Evolutionary conservation across 2,329 filamentous ascomycete species (phyloP), one percentile per base, ranked within the genome.

Genomic region (Colletotrichum abscissum): DNA sequence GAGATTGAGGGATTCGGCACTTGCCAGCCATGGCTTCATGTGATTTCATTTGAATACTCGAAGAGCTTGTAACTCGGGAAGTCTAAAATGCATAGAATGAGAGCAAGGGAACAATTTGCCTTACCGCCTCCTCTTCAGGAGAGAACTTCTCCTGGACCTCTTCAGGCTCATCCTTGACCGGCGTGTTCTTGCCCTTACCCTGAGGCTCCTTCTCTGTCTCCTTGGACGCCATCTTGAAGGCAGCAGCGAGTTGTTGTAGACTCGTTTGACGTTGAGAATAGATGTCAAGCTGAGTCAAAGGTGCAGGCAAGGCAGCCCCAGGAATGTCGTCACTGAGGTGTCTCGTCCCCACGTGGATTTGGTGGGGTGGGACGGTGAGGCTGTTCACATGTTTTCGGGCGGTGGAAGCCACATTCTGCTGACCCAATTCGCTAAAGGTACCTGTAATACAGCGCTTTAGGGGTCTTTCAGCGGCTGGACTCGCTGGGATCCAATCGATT

Each of bases 121-220:
- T 79, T 84, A 88, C 89, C 76, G 86, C 85, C 83, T 91, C 89
- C 78, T 91, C 88, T 69, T 90, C 88, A 1, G 88, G 86, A 1
- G 88, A 80, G 76, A 91, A 89, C 69, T 78, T 83, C 59, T 79
- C 81, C 75, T 76, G 76, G 28, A 79, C 62, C 66, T 81, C 79
- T 2, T 82, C 79, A 22, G 82, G 76, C 3, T 75, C 75, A 2
- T 74, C 62, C 16, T 73, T 42, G 19, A 58, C 30, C 42, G 11
- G 19, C 28, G 59, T 59, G 52, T 28, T 68, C 75, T 70, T 62
- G 62, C 54, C 70, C 75, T 70, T 69, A 7, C 26, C 55, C 46
- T 42, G 70, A 19, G 66, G 75, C 46, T 74, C 69, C 19, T 26
- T 30, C 19, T 63, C 65, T 1, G 63, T 35, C 38, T 73, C 59